Conservation (phyloP, 1,284 basidiomycete genomes). For the Rhizoctonia solani region DNA sequence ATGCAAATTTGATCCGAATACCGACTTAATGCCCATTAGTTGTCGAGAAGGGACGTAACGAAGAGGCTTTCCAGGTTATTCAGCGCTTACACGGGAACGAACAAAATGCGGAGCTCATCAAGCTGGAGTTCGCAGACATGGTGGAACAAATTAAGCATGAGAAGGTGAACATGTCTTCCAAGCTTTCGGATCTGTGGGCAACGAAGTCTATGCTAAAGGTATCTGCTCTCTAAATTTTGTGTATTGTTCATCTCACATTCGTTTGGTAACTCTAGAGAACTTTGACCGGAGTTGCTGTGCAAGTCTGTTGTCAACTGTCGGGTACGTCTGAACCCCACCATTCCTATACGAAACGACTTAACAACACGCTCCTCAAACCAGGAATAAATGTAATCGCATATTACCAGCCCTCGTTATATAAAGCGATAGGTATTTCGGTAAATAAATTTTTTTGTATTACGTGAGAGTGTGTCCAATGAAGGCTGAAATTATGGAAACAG, state of each 20-base stretch:
- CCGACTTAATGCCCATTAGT: constrained; percentile 38
- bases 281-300: constrained; percentile 38
- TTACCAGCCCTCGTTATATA: constrained; percentile 45
- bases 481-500: no score
- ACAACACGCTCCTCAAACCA: no score
- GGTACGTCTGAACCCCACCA: no score
- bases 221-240: background rate
- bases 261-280: constrained; percentile 38
- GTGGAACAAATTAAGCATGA: constrained; percentile 38
- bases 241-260: constrained; percentile 11
- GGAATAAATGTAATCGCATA: constrained; percentile 45
- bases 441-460: no score
- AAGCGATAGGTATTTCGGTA: constrained; percentile 41
- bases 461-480: no score
- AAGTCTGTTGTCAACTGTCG: constrained; percentile 45
- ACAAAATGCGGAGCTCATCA: constrained; percentile 39
- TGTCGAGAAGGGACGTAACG: constrained; percentile 40
- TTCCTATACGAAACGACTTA: no score
- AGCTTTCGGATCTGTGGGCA: constrained; percentile 32
- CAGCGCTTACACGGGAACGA: constrained; percentile 39
- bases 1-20: background rate
- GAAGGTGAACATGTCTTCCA: constrained; percentile 31
- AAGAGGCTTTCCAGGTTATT: constrained; percentile 40
- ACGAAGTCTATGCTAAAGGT: constrained; percentile 35
- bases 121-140: constrained; percentile 42